Conservation (phyloP, 2,329 filamentous ascomycete species). For the Podosphaera leucotricha region DNA sequence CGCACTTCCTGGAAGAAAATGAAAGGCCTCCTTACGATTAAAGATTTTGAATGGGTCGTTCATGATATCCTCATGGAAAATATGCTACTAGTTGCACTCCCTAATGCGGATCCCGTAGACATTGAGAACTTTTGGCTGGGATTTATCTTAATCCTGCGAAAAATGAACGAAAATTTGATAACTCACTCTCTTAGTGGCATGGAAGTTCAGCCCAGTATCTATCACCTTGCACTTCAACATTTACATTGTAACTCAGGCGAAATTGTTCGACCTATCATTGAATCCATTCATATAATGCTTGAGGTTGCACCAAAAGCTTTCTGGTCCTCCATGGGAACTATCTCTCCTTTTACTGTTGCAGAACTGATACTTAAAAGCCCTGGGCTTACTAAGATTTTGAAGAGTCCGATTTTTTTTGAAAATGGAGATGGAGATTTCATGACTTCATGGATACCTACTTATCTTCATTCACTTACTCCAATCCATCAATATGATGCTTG, state of each 20-base stretch:
- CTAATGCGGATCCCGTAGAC: conserved; percentile 23
- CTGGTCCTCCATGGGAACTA: conserved; percentile 69
- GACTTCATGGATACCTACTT: conserved; percentile 55
- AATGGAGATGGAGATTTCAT: conserved; percentile 31
- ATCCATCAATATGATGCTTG: conserved; percentile 60
- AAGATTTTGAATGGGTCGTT: conserved; percentile 75
- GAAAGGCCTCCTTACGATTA: conserved; percentile 35
- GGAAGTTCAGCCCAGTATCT: conserved; percentile 54
- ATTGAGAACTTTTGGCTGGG: conserved; percentile 63
- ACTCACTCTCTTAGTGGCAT: conserved; percentile 56
- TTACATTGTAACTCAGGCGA: conserved; percentile 25
- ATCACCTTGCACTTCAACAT: conserved; percentile 32
- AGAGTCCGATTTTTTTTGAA: conserved; percentile 30
- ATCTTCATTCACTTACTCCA: conserved; percentile 53
- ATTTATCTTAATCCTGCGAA: conserved; percentile 47
- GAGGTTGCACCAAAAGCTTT: conserved; percentile 57
- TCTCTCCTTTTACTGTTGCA: conserved; percentile 57
- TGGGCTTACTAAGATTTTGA: conserved; percentile 35
- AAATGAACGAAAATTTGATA: conserved; percentile 50
- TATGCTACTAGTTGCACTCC: conserved; percentile 35
- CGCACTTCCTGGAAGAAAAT: conserved; percentile 40
- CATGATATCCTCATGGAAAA: conserved; percentile 46
- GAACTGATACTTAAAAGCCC: conserved; percentile 62
- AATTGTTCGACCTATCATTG: conserved; percentile 44
- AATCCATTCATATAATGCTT: conserved; percentile 45